Evolutionary conservation across 306 rosid genomes (phyloP), one percentile per base, ranked within the genome.

Genomic region (Chamaecrista fasciculata): DNA sequence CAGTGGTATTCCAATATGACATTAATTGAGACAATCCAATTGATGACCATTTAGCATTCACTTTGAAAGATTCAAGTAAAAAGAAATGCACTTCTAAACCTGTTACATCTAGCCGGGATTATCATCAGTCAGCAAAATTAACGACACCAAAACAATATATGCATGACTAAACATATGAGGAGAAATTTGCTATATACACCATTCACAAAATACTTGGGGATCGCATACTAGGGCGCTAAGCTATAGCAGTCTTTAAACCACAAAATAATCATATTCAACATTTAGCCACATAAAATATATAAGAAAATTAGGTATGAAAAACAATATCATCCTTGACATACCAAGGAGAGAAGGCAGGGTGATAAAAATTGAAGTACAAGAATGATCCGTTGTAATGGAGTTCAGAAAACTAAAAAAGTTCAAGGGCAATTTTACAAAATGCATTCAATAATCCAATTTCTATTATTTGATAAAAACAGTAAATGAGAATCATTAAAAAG

Each of bases 401-500:
- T n/a, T n/a, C n/a, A n/a, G n/a, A n/a, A n/a, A n/a, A n/a, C n/a
- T n/a, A n/a, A n/a, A n/a, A n/a, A n/a, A n/a, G n/a, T n/a, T n/a
- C n/a, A n/a, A n/a, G n/a, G n/a, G n/a, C 11, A 31, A 63, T 49
- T 33, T 62, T 71, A 64, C n/a, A n/a, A 70, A 29, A 15, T 40
- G 34, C 34, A 66, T 20, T 14, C 5, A 44, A 40, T 19, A 66
- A 52, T 20, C 46, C 37, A 66, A 40, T 40, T 47, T 37, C n/a
- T 56, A 49, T 6, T 53, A 42, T 77, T 44, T 46, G 62, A 56
- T 26, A 37, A 46, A 69, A 23, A n/a, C 25, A 24, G 4, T 69
- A 60, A 59, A 49, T 73, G 36, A 65, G 36, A 61, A 67, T 10
- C 19, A 42, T 59, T n/a, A 62, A 53, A 67, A 63, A 70, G 28